A percentile compares a stretch with the other conserved stretches of the same genome.
These are phyloP conservation scores for Globisporangium yorkense DNA, from an alignment of 352 stramenopile species.

Conservation along the genomic window DNA sequence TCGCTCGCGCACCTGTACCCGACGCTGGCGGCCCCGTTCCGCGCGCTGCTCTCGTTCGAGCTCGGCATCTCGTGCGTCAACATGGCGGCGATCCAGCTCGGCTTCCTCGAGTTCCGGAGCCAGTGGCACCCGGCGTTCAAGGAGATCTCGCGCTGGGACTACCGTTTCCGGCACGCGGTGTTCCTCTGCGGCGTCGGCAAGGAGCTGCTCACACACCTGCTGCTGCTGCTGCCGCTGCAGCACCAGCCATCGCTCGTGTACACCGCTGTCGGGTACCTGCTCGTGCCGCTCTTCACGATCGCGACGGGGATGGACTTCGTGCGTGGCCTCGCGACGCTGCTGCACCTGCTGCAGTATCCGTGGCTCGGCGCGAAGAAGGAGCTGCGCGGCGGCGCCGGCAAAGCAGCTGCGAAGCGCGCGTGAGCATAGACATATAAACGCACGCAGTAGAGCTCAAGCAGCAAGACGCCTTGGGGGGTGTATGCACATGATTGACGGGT, in stretches of 20 bases:
- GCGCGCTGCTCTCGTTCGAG: constrained; percentile 45
- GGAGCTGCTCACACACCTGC: constrained; percentile 49
- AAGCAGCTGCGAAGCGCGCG: not conserved
- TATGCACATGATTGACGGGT: not conserved
- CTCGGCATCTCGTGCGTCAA: constrained; percentile 49
- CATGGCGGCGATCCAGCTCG: constrained; percentile 40
- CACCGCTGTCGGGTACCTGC: constrained; percentile 32
- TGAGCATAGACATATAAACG: not conserved
- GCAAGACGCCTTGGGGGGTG: no score
- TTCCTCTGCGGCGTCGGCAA: constrained; percentile 49
- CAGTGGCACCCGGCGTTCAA: constrained; percentile 68
- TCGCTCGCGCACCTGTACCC: constrained; percentile 55
- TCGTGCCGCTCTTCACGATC: constrained; percentile 56
- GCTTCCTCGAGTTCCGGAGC: constrained; percentile 51
- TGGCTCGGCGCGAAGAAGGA: constrained; percentile 13
- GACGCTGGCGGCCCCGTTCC: constrained; percentile 28
- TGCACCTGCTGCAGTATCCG: constrained; percentile 46
- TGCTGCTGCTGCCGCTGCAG: constrained; percentile 53
- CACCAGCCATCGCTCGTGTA: constrained; percentile 17
- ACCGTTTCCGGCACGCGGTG: constrained; percentile 33
- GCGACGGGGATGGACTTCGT: constrained; percentile 53
- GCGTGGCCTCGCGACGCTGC: constrained; percentile 39
- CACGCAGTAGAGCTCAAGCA: not conserved
- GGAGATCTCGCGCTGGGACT: constrained; percentile 47
- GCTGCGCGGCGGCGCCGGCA: not conserved